These are phyloP conservation scores for Chaetomidium leptoderma DNA, from an alignment of 495 filamentous ascomycete genomes.

Conservation along the genomic window DNA sequence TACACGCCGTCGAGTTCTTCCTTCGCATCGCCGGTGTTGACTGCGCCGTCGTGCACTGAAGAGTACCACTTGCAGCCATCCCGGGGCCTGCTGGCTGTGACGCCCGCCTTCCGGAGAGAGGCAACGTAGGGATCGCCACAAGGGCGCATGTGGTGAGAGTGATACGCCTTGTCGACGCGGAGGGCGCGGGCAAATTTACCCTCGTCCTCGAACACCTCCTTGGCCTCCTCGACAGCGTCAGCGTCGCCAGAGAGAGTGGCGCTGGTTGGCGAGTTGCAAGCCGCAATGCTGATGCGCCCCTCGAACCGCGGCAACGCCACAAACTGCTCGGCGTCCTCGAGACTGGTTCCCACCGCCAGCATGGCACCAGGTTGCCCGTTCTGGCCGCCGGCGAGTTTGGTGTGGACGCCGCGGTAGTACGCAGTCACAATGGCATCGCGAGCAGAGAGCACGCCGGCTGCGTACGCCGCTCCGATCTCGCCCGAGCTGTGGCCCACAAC, in stretches of 20 bases:
- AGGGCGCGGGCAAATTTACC: slow-evolving; percentile 27
- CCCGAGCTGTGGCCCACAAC: no score
- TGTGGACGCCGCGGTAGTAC: slow-evolving; percentile 21
- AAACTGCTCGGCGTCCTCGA: background rate
- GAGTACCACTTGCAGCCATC: no score
- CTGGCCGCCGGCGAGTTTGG: background rate
- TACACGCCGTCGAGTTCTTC: background rate
- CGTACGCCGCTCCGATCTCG: no score
- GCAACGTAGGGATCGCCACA: background rate
- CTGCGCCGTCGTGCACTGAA: background rate
- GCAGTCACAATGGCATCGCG: no score
- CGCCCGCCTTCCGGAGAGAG: no score
- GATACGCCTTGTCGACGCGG: slow-evolving; percentile 36
- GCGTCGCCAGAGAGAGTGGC: slow-evolving; percentile 45
- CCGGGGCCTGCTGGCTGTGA: no score
- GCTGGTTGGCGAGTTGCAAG: slow-evolving; percentile 41
- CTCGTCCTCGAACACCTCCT: slow-evolving; percentile 11
- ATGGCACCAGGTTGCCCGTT: background rate
- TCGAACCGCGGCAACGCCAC: background rate
- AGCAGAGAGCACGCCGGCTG: background rate
- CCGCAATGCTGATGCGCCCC: slow-evolving; percentile 30
- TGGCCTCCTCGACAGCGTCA: slow-evolving; percentile 28
- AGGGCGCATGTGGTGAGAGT: slow-evolving; percentile 37
- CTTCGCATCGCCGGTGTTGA: no score
- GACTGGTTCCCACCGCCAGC: background rate